Percentiles rank a stretch among this genome's conserved stretches.
Evolutionary conservation across 164 flowering plant species (phyloP).

Genomic region (Stephania yunnanensis): DNA sequence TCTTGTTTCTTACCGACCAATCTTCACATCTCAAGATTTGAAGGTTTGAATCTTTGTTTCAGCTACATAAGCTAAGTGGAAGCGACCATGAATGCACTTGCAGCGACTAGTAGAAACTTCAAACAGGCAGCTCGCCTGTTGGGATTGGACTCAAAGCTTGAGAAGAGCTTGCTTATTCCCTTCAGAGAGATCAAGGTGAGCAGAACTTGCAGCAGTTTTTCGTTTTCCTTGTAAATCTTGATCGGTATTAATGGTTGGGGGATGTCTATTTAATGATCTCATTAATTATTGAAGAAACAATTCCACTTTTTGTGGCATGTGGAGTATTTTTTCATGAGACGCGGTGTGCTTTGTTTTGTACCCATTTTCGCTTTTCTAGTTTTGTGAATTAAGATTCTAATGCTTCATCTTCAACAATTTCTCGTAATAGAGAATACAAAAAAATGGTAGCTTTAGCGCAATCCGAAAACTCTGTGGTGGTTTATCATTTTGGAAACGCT

Average conservation of each 20-base stretch:
- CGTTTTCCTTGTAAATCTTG: neutral
- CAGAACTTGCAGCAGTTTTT: neutral
- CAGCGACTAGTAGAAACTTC: slow-evolving; percentile 88
- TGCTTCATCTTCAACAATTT: too few species aligned
- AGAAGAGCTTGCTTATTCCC: slow-evolving; percentile 85
- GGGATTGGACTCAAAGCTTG: slow-evolving; percentile 90
- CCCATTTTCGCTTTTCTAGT: too few species aligned
- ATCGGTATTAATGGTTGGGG: neutral
- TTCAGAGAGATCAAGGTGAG: slow-evolving; percentile 93
- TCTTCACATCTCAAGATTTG: neutral
- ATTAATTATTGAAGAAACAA: too few species aligned
- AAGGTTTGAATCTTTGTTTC: neutral
- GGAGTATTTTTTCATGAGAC: too few species aligned
- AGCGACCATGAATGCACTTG: slow-evolving; percentile 76
- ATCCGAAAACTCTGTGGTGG: too few species aligned
- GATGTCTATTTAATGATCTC: neutral
- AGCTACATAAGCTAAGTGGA: neutral
- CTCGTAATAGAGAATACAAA: too few species aligned
- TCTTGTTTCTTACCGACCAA: neutral
- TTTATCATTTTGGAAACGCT: too few species aligned
- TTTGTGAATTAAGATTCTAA: too few species aligned
- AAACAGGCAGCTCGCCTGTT: slow-evolving; percentile 75
- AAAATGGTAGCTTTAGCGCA: too few species aligned
- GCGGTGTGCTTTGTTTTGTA: too few species aligned
- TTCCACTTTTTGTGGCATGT: too few species aligned